phyloP scores from a whole-genome alignment of 78 protist genomes.

The Planoprotostelium fungivorum region DNA sequence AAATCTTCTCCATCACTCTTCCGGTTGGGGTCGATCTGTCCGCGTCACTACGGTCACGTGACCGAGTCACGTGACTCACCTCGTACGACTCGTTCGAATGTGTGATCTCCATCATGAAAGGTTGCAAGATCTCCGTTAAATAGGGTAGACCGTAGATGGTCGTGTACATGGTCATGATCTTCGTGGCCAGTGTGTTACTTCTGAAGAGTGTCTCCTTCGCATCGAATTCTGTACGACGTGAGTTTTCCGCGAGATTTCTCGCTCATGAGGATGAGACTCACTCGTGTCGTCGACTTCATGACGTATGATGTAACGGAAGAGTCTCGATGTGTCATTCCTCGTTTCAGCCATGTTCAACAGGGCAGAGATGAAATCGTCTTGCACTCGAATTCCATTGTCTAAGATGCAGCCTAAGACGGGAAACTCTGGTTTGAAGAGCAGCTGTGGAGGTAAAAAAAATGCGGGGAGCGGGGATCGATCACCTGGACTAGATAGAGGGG shows the following conservation, averaged over 20 bases:
- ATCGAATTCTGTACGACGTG: background rate
- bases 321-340: background rate
- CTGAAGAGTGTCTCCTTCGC: constrained; percentile 35
- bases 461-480: too few species aligned
- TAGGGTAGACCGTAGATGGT: constrained; percentile 48
- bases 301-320: too few species aligned
- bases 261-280: background rate
- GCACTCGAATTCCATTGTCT: background rate
- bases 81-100: background rate
- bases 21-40: background rate
- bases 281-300: background rate
- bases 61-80: too few species aligned
- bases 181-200: constrained; percentile 47
- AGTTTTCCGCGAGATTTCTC: background rate
- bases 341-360: background rate
- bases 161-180: constrained; percentile 48
- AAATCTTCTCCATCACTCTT: background rate
- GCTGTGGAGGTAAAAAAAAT: too few species aligned
- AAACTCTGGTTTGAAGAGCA: background rate
- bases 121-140: constrained; percentile 24
- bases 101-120: constrained; percentile 35
- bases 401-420: background rate
- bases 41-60: too few species aligned
- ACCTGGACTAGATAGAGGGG: background rate
- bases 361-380: background rate